A percentile compares a stretch with the other conserved stretches of the same genome.
Evolutionary conservation across 148 eudicot genomes (phyloP).

Genomic region (Heliamphora exappendiculata): DNA sequence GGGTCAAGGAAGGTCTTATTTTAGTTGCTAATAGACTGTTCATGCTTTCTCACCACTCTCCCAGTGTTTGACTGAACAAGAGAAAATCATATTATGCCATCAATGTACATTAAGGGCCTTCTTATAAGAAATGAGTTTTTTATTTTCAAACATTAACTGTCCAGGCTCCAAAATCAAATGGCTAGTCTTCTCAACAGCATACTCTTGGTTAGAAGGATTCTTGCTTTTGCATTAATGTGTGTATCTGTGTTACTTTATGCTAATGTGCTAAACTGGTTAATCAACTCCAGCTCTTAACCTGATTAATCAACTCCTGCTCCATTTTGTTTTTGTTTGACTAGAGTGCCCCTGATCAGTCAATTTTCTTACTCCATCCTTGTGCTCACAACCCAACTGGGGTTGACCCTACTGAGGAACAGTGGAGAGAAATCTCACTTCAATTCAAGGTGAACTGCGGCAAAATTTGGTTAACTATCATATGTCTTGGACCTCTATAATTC

Average conservation of each 20-base stretch:
- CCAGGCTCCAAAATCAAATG: too few species aligned
- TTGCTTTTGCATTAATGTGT: neutral
- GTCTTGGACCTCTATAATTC: neutral
- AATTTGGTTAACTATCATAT: neutral
- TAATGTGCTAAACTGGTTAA: neutral
- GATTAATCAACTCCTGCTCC: too few species aligned
- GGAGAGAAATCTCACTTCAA: slow-evolving; percentile 26
- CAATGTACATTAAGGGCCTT: neutral
- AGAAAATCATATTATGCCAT: neutral
- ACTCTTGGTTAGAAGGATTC: too few species aligned
- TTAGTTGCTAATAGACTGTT: neutral
- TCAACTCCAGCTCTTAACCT: neutral
- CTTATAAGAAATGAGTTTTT: neutral
- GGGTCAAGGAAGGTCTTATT: neutral
- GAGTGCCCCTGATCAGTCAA: slow-evolving; percentile 3
- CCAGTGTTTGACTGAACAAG: neutral
- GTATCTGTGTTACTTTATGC: neutral
- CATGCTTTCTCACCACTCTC: neutral
- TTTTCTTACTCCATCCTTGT: slow-evolving; percentile 39
- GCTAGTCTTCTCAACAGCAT: neutral
- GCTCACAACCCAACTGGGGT: slow-evolving; percentile 62
- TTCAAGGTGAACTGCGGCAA: neutral
- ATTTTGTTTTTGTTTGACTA: neutral
- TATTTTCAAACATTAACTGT: too few species aligned
- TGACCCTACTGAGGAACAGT: slow-evolving; percentile 49